Percentiles rank a stretch among this genome's conserved stretches.
phyloP scores from a whole-genome alignment of 495 filamentous ascomycete genomes.

The Pseudomonodictys pantanalensis region DNA sequence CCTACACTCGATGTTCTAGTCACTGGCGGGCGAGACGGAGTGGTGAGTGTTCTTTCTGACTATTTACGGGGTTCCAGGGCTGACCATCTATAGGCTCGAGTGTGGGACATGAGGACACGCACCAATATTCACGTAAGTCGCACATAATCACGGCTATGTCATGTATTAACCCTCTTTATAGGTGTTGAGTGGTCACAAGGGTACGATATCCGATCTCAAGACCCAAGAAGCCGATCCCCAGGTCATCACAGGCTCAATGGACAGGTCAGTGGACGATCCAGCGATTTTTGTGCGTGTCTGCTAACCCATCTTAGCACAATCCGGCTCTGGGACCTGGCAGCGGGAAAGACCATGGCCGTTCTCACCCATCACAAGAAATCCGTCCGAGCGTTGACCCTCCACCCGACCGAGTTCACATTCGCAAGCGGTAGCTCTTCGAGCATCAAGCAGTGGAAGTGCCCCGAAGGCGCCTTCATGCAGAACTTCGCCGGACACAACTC shows the following conservation, averaged over 20 bases:
- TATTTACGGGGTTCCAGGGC: too few relatives aligned
- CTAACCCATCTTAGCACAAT: too few relatives aligned
- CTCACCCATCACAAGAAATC: slow-evolving; percentile 99
- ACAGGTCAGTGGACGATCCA: too few relatives aligned
- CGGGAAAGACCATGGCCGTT: slow-evolving; percentile 92
- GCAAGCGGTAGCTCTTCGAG: slow-evolving; percentile 83
- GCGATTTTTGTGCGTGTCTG: too few relatives aligned
- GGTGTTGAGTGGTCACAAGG: slow-evolving; percentile 80
- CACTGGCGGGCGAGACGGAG: slow-evolving; percentile 92
- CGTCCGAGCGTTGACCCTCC: slow-evolving; percentile 77
- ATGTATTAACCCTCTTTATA: too few relatives aligned
- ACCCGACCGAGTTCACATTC: slow-evolving; percentile 95
- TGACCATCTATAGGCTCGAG: too few relatives aligned
- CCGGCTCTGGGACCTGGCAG: slow-evolving; percentile 92
- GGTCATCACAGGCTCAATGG: slow-evolving; percentile 85
- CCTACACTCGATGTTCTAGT: slow-evolving; percentile 92
- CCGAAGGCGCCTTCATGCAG: slow-evolving; percentile 98
- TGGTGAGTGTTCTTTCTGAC: too few relatives aligned
- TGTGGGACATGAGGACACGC: slow-evolving; percentile 98
- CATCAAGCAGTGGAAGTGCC: slow-evolving; percentile 99
- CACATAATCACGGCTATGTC: too few relatives aligned
- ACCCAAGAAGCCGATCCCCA: slow-evolving; percentile 97
- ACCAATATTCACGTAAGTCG: slow-evolving; percentile 96
- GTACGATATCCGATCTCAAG: slow-evolving; percentile 81
- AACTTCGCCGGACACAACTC: slow-evolving; percentile 97